Evolutionary conservation across 192 early-diverging fungal genomes (phyloP), one percentile per base, ranked within the genome.

Genomic region (Gonapodya prolifera): DNA sequence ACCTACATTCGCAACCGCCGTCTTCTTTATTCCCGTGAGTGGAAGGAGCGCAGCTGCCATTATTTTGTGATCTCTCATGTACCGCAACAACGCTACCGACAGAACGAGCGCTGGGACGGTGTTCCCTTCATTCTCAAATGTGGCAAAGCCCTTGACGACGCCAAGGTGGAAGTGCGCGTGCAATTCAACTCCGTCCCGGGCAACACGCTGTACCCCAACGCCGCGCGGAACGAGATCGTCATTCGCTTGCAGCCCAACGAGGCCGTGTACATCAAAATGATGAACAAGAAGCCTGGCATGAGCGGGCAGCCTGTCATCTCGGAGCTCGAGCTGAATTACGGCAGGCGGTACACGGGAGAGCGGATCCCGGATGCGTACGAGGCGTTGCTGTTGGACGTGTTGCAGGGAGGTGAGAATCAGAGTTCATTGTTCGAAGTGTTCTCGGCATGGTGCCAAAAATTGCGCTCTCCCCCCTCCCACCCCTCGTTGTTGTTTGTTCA

Each of bases 351-450:
- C 85, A 86, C 88, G 75, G 92, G 93, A 74, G 79, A 92, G 35
- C 89, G 91, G 83, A 99, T 99, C 82, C 97, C 97, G 33, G 97
- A 99, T 81, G 97, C 97, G 16, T 99, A 99, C 81, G 96, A 97
- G 77, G 89, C 94, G 23, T 84, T 99, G 75, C 92, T 99, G 77
- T 86, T 98, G 30, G 97, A 98, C 77, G 91, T 92, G 2, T 81
- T 99, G 31, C 91, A 91, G 69, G 94, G 94, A 36, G 97, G 98
- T 79, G 94, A 98, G 80, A 69, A 69, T n/a, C n/a, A n/a, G n/a
- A n/a, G n/a, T n/a, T n/a, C n/a, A n/a, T n/a, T n/a, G n/a, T n/a
- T n/a, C n/a, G n/a, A n/a, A n/a, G n/a, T n/a, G 45, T 61, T 61
- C 45, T 61, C 45, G 45, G 45, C n/a, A n/a, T n/a, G n/a, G n/a